phyloP scores from a whole-genome alignment of 495 filamentous ascomycete species.

The Pyrenula aspistea region DNA sequence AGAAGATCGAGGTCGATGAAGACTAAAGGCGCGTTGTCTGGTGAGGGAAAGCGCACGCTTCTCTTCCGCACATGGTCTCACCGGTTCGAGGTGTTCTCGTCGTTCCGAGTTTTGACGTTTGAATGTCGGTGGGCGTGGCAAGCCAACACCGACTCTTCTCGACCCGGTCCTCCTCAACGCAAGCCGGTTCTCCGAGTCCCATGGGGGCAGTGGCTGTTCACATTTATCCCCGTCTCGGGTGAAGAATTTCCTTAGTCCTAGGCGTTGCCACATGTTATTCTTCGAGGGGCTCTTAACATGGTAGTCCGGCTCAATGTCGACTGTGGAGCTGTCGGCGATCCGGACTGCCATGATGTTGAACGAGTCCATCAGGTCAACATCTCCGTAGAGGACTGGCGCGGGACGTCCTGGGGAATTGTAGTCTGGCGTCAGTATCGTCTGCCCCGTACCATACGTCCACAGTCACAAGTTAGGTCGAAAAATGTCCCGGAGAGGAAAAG shows the following conservation, averaged over 20 bases:
- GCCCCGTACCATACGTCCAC: not conserved
- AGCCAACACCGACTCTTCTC: slow-evolving; percentile 62
- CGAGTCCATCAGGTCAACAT: not conserved
- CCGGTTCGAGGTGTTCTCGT: slow-evolving; percentile 56
- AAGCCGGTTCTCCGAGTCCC: slow-evolving; percentile 1
- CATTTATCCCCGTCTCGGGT: slow-evolving; percentile 23
- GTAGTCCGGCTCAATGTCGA: slow-evolving; percentile 2
- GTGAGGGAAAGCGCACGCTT: slow-evolving; percentile 66
- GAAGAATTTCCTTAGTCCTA: slow-evolving; percentile 33
- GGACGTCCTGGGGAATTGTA: not conserved
- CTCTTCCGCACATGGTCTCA: slow-evolving; percentile 43
- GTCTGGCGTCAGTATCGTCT: not conserved
- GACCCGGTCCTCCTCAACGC: not conserved
- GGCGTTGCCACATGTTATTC: slow-evolving; percentile 38
- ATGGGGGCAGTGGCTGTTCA: not conserved
- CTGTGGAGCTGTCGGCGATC: slow-evolving; percentile 5
- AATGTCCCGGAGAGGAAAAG: not conserved
- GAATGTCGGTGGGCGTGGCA: slow-evolving; percentile 66
- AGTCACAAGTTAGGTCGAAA: not conserved
- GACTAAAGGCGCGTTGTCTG: slow-evolving; percentile 41
- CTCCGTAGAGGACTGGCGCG: not conserved
- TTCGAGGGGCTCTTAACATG: slow-evolving; percentile 19
- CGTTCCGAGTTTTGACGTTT: slow-evolving; percentile 71
- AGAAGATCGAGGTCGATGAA: slow-evolving; percentile 22
- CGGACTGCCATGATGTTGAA: slow-evolving; percentile 7